Evolutionary conservation across 331 rosid genomes (phyloP).

Genomic region (Prunus yedoensis): DNA sequence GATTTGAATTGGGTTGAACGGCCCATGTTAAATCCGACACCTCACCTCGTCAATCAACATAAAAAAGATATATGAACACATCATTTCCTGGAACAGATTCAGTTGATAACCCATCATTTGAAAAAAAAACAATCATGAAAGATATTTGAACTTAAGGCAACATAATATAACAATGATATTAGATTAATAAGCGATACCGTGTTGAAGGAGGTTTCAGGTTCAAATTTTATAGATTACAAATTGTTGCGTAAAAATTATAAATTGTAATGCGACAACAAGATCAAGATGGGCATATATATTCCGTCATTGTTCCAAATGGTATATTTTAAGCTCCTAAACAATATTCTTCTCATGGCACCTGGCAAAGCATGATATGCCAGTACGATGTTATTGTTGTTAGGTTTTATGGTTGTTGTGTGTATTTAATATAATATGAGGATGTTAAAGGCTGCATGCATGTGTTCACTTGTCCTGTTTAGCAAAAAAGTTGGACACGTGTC

Average conservation of each 20-base stretch:
- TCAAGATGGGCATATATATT: background rate
- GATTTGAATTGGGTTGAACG: background rate
- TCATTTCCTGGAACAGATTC: background rate
- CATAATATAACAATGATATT: too few relatives aligned
- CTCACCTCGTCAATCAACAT: background rate
- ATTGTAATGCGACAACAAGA: background rate
- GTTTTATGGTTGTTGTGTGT: background rate
- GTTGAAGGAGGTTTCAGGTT: too few relatives aligned
- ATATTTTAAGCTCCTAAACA: background rate
- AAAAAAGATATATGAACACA: background rate
- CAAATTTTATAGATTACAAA: too few relatives aligned
- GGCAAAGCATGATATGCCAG: background rate
- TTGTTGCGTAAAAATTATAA: too few relatives aligned
- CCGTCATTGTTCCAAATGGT: background rate
- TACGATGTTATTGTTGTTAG: background rate
- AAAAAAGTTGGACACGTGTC: slow-evolving; percentile 8
- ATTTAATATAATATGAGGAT: background rate
- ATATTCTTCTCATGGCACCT: background rate
- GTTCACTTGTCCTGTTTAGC: background rate
- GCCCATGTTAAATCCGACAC: background rate
- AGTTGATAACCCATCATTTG: background rate
- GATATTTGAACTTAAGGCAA: too few relatives aligned
- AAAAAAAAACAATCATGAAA: too few relatives aligned
- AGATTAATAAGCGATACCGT: too few relatives aligned
- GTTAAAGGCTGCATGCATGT: background rate